phyloP scores from a whole-genome alignment of 1,284 basidiomycete genomes.

The Cystobasidiaceae sp. region DNA sequence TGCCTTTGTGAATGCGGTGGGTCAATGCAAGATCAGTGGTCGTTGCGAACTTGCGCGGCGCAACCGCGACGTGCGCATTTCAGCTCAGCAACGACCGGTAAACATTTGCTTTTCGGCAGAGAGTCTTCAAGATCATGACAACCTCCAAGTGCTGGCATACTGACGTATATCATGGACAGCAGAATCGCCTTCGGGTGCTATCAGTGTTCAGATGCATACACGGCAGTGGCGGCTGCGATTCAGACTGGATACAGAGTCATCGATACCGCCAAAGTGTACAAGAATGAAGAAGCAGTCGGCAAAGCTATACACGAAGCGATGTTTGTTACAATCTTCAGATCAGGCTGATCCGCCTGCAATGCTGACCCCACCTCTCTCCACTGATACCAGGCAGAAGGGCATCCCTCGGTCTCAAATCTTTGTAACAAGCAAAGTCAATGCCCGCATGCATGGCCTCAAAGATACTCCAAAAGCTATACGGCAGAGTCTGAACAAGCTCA shows the following conservation, averaged over 20 bases:
- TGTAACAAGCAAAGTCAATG: constrained; percentile 52
- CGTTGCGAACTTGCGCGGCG: too few species aligned
- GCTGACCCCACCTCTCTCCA: too few species aligned
- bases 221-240: not conserved
- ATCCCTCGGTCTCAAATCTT: constrained; percentile 58
- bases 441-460: constrained; percentile 37
- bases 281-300: constrained; percentile 62
- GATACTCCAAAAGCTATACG: constrained; percentile 36
- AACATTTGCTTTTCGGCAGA: too few species aligned
- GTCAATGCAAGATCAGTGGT: too few species aligned
- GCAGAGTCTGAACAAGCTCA: constrained; percentile 33
- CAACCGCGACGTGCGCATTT: too few species aligned
- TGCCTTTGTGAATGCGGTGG: too few species aligned
- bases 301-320: constrained; percentile 53
- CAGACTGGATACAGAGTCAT: constrained; percentile 51
- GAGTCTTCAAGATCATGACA: too few species aligned
- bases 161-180: not conserved
- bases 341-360: too few species aligned
- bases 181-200: constrained; percentile 27
- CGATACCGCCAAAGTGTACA: constrained; percentile 64
- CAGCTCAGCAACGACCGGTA: too few species aligned
- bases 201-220: constrained; percentile 21
- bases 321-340: not conserved
- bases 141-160: too few species aligned
- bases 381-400: constrained; percentile 39